Evolutionary conservation across 306 rosid genomes (phyloP).

Genomic region (Inga laurina): DNA sequence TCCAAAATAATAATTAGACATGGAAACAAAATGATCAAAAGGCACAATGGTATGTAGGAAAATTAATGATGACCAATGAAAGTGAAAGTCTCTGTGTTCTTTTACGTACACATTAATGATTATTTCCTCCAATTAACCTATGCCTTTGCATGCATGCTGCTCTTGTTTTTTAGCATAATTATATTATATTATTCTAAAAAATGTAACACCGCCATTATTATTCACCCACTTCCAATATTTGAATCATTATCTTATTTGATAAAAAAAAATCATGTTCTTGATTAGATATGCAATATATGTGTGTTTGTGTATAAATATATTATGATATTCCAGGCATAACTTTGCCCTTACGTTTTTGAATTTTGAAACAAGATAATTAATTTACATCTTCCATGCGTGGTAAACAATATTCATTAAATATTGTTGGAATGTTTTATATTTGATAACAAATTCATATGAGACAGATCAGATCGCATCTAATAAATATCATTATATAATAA

Average conservation of each 20-base stretch:
- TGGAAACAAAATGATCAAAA: not conserved
- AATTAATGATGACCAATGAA: conserved; percentile 17
- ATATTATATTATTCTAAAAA: not conserved
- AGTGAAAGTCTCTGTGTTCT: not conserved
- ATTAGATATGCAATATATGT: no score
- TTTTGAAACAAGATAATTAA: not conserved
- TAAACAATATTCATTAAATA: not conserved
- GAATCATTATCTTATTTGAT: not conserved
- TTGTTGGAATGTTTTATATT: not conserved
- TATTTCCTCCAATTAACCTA: not conserved
- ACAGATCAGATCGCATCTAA: not conserved
- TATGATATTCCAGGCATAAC: not conserved
- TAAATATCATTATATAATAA: not conserved
- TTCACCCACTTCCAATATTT: not conserved
- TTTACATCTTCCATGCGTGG: not conserved
- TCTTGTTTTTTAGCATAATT: not conserved
- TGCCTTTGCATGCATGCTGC: not conserved
- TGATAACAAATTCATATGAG: not conserved
- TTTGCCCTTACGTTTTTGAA: not conserved
- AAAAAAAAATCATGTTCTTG: no score
- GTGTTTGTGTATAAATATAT: no score
- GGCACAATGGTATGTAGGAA: not conserved
- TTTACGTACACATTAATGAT: not conserved
- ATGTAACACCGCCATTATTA: not conserved
- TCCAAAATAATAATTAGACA: not conserved